Evolutionary conservation across 768 basidiomycete species (phyloP), one percentile per base, ranked within the genome.

Genomic region (Suillus paluster): DNA sequence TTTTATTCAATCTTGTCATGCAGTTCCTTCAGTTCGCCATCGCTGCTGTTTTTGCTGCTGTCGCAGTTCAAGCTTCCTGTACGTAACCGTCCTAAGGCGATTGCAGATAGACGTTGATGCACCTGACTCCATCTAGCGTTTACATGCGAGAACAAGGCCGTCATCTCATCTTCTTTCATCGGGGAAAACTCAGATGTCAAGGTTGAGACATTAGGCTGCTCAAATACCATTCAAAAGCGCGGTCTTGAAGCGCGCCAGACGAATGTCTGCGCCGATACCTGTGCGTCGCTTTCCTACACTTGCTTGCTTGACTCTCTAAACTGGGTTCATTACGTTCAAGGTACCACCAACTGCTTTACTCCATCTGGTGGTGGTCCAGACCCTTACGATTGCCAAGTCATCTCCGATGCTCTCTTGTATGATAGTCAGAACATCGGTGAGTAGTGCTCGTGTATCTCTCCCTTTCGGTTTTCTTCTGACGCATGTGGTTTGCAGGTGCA

Each of bases 371-470:
- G 81, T 66, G 83, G 81, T 36, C 83, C 82, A 1, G 72, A 81
- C 69, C 80, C 80, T 4, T 78, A 79, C 60, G 81, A 84, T 21
- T 83, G 80, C 63, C 71, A 78, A 67, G 72, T 84, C 57, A 83
- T 85, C 61, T 77, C 81, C 5, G 81, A 83, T 59, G 82, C 83
- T 5, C 65, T 84, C 60, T 73, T 76, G 4, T 85, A 74, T 63
- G 79, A 81, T 63, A 76, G 76, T 57, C 75, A 83, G 72, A 82
- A 83, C 66, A 72, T 76, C 33, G 81, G 81, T 75, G 49, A 15
- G 73, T 71, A 25, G 5, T 41, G 14, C 45, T 30, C 10, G 9
- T 23, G 4, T 14, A 53, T 21, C 2, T 14, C 11, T 34, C n/a
- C 10, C 12, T 30, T 50, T 33, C 19, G 34, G 7, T 14, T 21